A percentile compares a stretch with the other conserved stretches of the same genome.
These are phyloP conservation scores for Fraxinus baroniana DNA, from an alignment of 305 asterid genomes.

Conservation along the genomic window DNA sequence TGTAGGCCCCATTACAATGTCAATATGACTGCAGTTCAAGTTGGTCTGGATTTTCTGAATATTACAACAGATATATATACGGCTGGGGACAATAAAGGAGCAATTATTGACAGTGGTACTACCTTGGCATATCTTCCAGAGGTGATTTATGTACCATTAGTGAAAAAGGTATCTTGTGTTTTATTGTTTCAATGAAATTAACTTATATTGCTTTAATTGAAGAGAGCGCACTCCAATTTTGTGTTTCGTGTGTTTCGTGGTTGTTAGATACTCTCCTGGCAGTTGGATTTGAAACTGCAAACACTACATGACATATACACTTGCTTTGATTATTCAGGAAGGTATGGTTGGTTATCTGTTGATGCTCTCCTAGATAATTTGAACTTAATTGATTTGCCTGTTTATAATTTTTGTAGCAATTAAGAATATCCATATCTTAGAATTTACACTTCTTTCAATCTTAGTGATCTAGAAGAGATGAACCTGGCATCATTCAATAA, in stretches of 20 bases:
- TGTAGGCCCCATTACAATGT: conserved; percentile 96
- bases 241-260: conserved; percentile 26
- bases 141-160: conserved; percentile 68
- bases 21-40: conserved; percentile 89
- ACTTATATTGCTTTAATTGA: conserved; percentile 15
- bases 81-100: conserved; percentile 69
- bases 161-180: conserved; percentile 55
- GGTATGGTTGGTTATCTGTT: conserved; percentile 47
- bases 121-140: conserved; percentile 96
- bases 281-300: conserved; percentile 68
- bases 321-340: conserved; percentile 87
- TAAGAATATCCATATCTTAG: conserved; percentile 6
- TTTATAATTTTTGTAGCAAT: conserved; percentile 9
- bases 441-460: conserved; percentile 9
- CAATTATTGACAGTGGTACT: conserved; percentile 96
- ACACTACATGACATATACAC: conserved; percentile 81
- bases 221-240: conserved; percentile 26
- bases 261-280: conserved; percentile 82
- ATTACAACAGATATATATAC: conserved; percentile 56
- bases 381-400: conserved; percentile 10
- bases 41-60: conserved; percentile 64
- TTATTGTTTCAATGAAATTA: conserved; percentile 17
- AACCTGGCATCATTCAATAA: not conserved
- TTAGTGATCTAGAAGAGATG: conserved; percentile 6
- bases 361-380: conserved; percentile 24